Percentiles rank a stretch among this genome's conserved stretches.
Conservation (phyloP, 2,329 filamentous ascomycete genomes). For the Aspergillus chevalieri region DNA sequence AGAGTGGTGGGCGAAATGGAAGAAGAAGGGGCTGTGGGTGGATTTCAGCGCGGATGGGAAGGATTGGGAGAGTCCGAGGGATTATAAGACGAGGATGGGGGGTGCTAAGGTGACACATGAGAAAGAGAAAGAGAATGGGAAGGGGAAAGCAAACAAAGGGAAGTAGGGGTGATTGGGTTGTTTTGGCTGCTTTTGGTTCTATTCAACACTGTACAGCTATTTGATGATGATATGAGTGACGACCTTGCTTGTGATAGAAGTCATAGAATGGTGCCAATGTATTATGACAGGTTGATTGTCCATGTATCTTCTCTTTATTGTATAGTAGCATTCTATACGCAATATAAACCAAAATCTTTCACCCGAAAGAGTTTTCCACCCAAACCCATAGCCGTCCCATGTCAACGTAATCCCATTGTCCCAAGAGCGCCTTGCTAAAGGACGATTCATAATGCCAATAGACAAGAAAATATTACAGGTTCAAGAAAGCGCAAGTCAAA, state of each 20-base stretch:
- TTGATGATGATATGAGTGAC: not conserved
- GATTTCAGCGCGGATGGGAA: slow-evolving; percentile 44
- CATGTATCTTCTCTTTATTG: not conserved
- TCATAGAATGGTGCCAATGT: not conserved
- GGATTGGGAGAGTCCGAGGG: slow-evolving; percentile 73
- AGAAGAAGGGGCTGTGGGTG: slow-evolving; percentile 70
- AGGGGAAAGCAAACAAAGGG: slow-evolving; percentile 4
- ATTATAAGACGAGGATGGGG: slow-evolving; percentile 66
- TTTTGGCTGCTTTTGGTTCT: not conserved
- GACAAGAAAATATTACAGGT: slow-evolving; percentile 3
- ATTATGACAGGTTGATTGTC: not conserved
- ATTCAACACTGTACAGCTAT: not conserved
- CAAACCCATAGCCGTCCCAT: not conserved
- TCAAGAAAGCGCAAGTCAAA: not conserved
- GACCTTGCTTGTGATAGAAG: not conserved
- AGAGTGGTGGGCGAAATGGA: slow-evolving; percentile 54
- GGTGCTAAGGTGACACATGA: slow-evolving; percentile 32
- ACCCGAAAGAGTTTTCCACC: not conserved
- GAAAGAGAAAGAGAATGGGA: slow-evolving; percentile 21
- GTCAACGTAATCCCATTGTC: not conserved
- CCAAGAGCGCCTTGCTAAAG: slow-evolving; percentile 3
- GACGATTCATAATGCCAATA: slow-evolving; percentile 6
- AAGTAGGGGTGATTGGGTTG: slow-evolving; percentile 3
- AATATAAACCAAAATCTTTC: not conserved
- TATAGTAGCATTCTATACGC: not conserved